Evolutionary conservation across 306 rosid genomes (phyloP), one percentile per base, ranked within the genome.

Genomic region (Rosa lucieae): DNA sequence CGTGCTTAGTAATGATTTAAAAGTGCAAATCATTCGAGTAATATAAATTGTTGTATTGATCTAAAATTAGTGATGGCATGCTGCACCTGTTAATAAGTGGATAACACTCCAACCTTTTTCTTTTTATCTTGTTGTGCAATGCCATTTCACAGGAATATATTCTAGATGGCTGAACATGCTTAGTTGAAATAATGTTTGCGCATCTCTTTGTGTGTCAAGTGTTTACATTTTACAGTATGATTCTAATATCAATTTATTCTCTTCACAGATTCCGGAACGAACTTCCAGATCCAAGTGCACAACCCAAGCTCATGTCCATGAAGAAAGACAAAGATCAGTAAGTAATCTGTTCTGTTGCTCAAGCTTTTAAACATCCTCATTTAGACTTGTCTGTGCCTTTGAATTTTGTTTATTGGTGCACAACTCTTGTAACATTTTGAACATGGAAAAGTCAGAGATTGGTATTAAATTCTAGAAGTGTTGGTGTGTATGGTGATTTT

Each of bases 241-340:
- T 72, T 63, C 49, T 15, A 32, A 67, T 83, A 51, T 53, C 63
- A 67, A 73, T 73, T 84, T 79, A 6, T 77, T 84, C 82, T 78
- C 52, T 67, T 80, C 77, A 39, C 79, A 95, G 99, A 74, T 95
- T 95, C 81, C 96, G 99, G 69, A 95, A 93, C 83, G 99, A 95
- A 79, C 99, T 95, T 80, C 99, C 98, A 21, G 99, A 95, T 86
- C 94, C 94, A 56, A 89, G 97, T 87, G 99, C 99, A 72, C 99
- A 95, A 79, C 99, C 99, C 18, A 95, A 95, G 91, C 97, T 95
- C 49, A 88, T 91, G 98, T 86, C 98, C 3, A 75, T 89, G 87
- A 89, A 86, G 89, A 95, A 88, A 78, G 99, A 95, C 55, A 91
- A 87, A 82, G 98, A 95, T 78, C 97, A 89, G 99, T 93, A 95